Evolutionary conservation across 495 filamentous ascomycete species (phyloP), one percentile per base, ranked within the genome.

Genomic region (Lophium mytilinum): DNA sequence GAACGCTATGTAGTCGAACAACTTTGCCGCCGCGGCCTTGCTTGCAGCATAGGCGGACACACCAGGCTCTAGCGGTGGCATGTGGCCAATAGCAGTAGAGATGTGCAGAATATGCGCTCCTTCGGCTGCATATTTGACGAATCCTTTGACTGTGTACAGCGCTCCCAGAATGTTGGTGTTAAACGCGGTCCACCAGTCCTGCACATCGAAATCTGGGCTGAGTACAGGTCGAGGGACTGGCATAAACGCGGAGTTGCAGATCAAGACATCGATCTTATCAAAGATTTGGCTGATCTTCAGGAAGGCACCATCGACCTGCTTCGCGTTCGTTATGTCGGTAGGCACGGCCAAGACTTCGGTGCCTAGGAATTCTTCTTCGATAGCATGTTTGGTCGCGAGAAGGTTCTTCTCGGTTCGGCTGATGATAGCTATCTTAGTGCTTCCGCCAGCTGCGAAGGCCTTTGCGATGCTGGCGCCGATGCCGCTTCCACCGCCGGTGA

Each of bases 1-100:
- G 15, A 58, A 59, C 9, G 68, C 67, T n/a, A 75, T 61, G 34
- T 64, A 61, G 59, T 77, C 68, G 39, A 76, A 55, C 6, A 75
- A 50, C 67, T 73, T 76, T 0, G 66, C 64, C 14, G 57, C 57
- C 1, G 72, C 73, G 36, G 72, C 47, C 56, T 78, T 78, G 48
- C 69, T 69, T 18, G 64, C 60, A 33, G 58, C 49, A 53, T 78
- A 77, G 19, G 67, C 70, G 37, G 58, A 52, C 3, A 52, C 14
- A 18, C 54, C 47, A 1, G 41, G 48, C 6, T 30, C 24, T 45
- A 51, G 17, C 46, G 50, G 50, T 24, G 50, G 50, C 15, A 53
- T 53, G 36, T 53, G 50, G 30, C 11, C 36, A 39, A 53, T 18
- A 15, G 8, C 6, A 39, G 24, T 53, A 7, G 50, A 53, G 30